Conservation (phyloP, 2,329 filamentous ascomycete genomes). For the Penicillium sp. region DNA sequence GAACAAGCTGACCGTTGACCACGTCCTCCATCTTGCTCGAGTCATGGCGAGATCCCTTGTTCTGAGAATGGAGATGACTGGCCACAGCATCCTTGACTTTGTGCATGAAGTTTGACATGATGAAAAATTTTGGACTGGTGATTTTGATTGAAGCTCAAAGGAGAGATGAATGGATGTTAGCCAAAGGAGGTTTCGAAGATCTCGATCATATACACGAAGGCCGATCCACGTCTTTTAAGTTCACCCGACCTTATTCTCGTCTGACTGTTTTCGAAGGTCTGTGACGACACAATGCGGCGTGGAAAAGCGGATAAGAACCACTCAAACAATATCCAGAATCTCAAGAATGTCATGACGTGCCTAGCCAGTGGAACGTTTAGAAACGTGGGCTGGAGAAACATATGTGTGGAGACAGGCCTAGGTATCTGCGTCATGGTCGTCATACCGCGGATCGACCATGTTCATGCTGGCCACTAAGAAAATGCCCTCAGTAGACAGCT, state of each 20-base stretch:
- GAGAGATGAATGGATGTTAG: not conserved
- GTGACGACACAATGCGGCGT: conserved; percentile 24
- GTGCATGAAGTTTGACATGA: conserved; percentile 51
- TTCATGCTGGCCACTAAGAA: conserved; percentile 13
- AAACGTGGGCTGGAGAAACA: not conserved
- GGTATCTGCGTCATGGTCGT: conserved; percentile 21
- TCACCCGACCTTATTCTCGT: not conserved
- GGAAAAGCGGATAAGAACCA: conserved; percentile 1
- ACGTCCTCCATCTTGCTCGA: conserved; percentile 29
- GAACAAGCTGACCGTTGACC: conserved; percentile 13
- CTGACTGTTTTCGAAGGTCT: conserved; percentile 3
- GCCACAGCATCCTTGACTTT: conserved; percentile 52
- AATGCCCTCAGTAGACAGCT: not conserved
- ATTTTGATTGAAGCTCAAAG: not conserved
- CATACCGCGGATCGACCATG: conserved; percentile 15
- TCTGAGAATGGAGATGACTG: conserved; percentile 31
- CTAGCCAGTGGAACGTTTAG: conserved; percentile 1
- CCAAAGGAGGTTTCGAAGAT: not conserved
- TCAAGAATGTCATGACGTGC: conserved; percentile 21
- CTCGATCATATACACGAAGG: not conserved
- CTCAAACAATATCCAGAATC: not conserved
- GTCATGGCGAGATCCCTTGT: conserved; percentile 34
- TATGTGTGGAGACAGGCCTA: conserved; percentile 1
- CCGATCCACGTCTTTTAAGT: conserved; percentile 13
- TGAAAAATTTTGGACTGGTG: conserved; percentile 14